A percentile compares a stretch with the other conserved stretches of the same genome.
Evolutionary conservation across 2,329 filamentous ascomycete genomes (phyloP).

Genomic region (Coleophoma cylindrospora): DNA sequence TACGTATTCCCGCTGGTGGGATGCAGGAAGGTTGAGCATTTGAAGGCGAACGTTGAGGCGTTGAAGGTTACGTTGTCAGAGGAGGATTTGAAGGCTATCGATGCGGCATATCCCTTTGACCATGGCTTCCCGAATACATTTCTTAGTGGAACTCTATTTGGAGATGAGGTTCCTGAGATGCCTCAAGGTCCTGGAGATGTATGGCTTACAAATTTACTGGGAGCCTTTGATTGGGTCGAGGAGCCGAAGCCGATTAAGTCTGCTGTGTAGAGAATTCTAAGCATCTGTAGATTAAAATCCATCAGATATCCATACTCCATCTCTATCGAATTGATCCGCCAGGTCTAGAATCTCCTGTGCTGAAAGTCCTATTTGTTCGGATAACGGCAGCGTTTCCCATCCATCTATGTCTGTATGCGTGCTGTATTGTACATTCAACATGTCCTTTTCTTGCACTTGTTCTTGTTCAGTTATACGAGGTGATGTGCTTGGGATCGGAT

Average conservation of each 20-base stretch:
- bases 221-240: constrained; percentile 7
- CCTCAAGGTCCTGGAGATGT: constrained; percentile 3
- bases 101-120: constrained; percentile 35
- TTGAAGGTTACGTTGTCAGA: constrained; percentile 43
- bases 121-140: constrained; percentile 15
- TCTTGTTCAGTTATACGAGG: too few species aligned
- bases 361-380: too few species aligned
- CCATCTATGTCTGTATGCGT: too few species aligned
- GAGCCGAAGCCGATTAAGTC: constrained; percentile 1
- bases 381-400: too few species aligned
- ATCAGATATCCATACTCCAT: too few species aligned
- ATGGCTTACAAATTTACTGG: constrained; percentile 2
- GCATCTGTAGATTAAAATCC: too few species aligned
- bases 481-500: too few species aligned
- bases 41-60: constrained; percentile 50
- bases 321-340: too few species aligned
- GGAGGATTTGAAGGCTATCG: constrained; percentile 48
- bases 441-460: too few species aligned
- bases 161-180: background rate
- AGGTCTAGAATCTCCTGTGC: too few species aligned
- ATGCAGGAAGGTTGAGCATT: constrained; percentile 50
- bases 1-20: constrained; percentile 55
- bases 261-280: background rate
- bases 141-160: constrained; percentile 3
- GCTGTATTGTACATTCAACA: too few species aligned